Base-by-base conservation (phyloP, 129 eudicot genomes). In the Arctium lappa region DNA sequence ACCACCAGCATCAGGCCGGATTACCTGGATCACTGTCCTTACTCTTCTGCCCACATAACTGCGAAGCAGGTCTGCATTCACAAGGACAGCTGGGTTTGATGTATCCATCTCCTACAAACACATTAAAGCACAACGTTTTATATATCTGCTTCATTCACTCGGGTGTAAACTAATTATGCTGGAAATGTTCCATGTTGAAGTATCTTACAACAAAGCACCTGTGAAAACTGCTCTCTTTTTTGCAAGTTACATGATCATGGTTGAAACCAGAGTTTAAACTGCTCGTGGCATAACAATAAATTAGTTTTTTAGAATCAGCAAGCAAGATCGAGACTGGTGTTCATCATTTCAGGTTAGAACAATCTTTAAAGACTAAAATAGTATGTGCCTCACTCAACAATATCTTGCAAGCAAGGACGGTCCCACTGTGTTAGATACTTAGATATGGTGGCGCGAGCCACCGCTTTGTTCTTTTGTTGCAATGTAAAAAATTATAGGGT, bases 41-140 rank as follows among this genome's bases (percentile, higher is more conserved):
- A 95, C 99, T 80, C 89, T 86, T 50, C 88, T 81, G 1, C 98
- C 98, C 8, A 91, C 89, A 60, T 91, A 86, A 79, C 75, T 72
- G 39, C 87, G 85, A n/a, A 93, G 85, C 50, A 93, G 86, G 84
- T 87, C 99, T 7, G 88, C 98, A 39, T 95, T 95, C 38, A 93
- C 98, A 69, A 95, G 85, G 4, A 86, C 98, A n/a, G 92, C 94
- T 56, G 97, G 98, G 79, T 90, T 93, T 77, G 98, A 90, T 22
- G 91, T 89, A 81, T 95, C 99, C 99, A 93, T 95, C 16, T 83
- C 82, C 85, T 88, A 73, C 37, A 80, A 44, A 82, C 76, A 50
- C 13, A 75, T 29, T 18, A 15, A 30, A 50, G 22, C n/a, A 60
- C 12, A 77, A 48, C 10, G 18, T 77, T 74, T 69, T 75, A 16